A percentile compares a stretch with the other conserved stretches of the same genome.
Conservation (phyloP, 2,329 filamentous ascomycete species). For the Phaeomoniella chlamydospora region DNA sequence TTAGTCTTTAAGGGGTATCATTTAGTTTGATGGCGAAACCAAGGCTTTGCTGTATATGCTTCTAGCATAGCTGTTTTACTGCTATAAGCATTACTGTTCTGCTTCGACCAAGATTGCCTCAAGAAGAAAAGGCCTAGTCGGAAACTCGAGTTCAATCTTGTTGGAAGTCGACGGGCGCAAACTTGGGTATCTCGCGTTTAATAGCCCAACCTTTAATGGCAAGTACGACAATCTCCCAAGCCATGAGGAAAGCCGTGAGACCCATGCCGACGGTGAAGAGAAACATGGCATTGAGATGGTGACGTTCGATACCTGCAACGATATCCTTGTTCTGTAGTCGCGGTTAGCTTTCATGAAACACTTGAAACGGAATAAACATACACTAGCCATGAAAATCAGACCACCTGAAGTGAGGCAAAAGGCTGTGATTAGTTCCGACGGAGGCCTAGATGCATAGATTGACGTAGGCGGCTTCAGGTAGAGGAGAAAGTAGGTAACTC, state of each 20-base stretch:
- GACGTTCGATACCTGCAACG: constrained; percentile 59
- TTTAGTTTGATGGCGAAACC: no score
- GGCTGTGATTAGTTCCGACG: constrained; percentile 72
- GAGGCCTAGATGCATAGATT: constrained; percentile 67
- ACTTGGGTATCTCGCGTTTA: constrained; percentile 21
- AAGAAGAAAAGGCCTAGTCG: no score
- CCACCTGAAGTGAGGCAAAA: constrained; percentile 84
- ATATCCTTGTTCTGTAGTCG: constrained; percentile 54
- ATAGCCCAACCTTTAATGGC: constrained; percentile 80
- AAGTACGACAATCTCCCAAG: constrained; percentile 64
- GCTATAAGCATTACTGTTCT: constrained; percentile 3
- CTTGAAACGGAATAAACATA: constrained; percentile 28
- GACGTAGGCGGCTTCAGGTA: constrained; percentile 73
- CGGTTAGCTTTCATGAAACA: constrained; percentile 11
- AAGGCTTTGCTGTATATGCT: no score
- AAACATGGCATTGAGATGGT: constrained; percentile 79
- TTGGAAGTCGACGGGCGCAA: background rate
- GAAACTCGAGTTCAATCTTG: no score
- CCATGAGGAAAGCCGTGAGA: constrained; percentile 68
- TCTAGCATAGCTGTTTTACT: constrained; percentile 5
- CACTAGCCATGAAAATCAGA: constrained; percentile 82
- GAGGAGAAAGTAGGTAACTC: constrained; percentile 62
- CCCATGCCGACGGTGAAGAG: constrained; percentile 82
- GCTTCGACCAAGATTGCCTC: no score
- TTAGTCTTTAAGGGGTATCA: no score